These are phyloP conservation scores for Gynochthodes officinalis DNA, from an alignment of 257 asterid species.

Conservation along the genomic window DNA sequence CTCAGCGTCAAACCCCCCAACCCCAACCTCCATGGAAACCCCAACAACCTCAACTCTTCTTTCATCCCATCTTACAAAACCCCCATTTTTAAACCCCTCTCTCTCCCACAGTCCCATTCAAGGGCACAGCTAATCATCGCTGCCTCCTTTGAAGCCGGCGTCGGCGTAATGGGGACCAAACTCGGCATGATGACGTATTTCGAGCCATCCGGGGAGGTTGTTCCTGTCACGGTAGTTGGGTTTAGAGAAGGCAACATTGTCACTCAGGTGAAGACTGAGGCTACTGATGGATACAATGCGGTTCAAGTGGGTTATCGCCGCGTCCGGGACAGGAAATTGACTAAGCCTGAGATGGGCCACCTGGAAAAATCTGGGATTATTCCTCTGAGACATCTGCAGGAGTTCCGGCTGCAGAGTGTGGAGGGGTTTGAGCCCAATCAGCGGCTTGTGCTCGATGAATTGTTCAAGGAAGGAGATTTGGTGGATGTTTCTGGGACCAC, in stretches of 20 bases:
- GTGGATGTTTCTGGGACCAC: slow-evolving; percentile 90
- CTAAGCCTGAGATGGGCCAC: slow-evolving; percentile 93
- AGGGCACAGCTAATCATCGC: slow-evolving; percentile 30
- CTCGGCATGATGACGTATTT: slow-evolving; percentile 92
- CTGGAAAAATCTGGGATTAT: slow-evolving; percentile 83
- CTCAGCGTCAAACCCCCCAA: slow-evolving; percentile 29
- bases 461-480: slow-evolving; percentile 79
- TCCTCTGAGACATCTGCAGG: slow-evolving; percentile 88
- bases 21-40: slow-evolving; percentile 15
- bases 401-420: slow-evolving; percentile 58
- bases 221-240: slow-evolving; percentile 94
- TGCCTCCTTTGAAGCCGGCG: slow-evolving; percentile 85
- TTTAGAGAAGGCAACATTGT: slow-evolving; percentile 92
- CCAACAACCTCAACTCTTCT: slow-evolving; percentile 32
- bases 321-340: slow-evolving; percentile 72
- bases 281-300: slow-evolving; percentile 79
- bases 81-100: slow-evolving; percentile 37
- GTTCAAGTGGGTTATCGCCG: slow-evolving; percentile 93
- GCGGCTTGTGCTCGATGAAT: slow-evolving; percentile 48
- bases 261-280: slow-evolving; percentile 78
- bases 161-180: slow-evolving; percentile 87
- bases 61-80: slow-evolving; percentile 40
- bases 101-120: slow-evolving; percentile 29
- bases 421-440: slow-evolving; percentile 84
- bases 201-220: slow-evolving; percentile 59